Evolutionary conservation across 2,329 filamentous ascomycete genomes (phyloP).

Genomic region (Xylaria sp.): DNA sequence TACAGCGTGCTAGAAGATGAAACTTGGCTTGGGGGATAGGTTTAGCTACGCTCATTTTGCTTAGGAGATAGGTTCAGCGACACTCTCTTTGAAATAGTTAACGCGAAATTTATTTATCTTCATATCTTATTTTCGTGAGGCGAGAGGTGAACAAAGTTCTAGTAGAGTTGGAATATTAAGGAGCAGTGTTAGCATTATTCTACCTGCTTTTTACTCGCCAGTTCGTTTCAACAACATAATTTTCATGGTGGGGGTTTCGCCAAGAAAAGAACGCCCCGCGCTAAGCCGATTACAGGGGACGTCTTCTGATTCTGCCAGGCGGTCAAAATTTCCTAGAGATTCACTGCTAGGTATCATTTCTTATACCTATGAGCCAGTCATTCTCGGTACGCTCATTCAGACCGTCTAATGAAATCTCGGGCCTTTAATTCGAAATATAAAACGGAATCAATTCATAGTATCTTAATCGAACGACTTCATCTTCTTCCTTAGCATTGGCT

Average conservation of each 20-base stretch:
- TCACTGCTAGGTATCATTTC: conserved; percentile 5
- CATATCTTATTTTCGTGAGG: too few species aligned
- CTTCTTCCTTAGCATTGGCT: conserved; percentile 21
- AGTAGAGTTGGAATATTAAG: too few species aligned
- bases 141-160: too few species aligned
- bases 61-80: too few species aligned
- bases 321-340: conserved; percentile 48
- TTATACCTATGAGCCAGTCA: conserved; percentile 11
- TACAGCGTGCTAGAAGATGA: too few species aligned
- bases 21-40: too few species aligned
- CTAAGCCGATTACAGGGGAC: conserved; percentile 37
- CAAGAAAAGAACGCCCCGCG: conserved; percentile 38
- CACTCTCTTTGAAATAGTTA: too few species aligned
- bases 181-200: too few species aligned
- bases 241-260: neutral
- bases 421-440: neutral
- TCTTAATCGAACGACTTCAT: conserved; percentile 21
- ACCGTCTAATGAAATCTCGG: neutral
- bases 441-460: neutral
- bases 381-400: neutral
- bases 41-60: too few species aligned
- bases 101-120: too few species aligned
- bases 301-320: conserved; percentile 48
- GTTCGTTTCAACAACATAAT: too few species aligned
- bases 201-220: too few species aligned